Percentiles rank a stretch among this genome's conserved stretches.
phyloP scores from a whole-genome alignment of 192 early-diverging fungal genomes.

The Linnemannia exigua region DNA sequence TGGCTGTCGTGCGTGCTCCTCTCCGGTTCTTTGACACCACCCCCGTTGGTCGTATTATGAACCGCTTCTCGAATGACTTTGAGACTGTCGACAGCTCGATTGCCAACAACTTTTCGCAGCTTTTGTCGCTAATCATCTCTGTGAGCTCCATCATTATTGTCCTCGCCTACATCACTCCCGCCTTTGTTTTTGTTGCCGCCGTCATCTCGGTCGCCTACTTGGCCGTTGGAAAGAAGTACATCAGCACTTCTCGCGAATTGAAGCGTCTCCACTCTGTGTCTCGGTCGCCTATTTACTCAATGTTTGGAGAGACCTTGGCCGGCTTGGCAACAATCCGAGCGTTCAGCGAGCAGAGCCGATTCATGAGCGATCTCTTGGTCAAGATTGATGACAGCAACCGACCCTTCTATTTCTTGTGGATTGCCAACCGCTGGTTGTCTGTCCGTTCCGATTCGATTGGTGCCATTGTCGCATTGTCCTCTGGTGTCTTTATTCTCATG shows the following conservation, averaged over 20 bases:
- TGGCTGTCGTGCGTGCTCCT: slow-evolving; percentile 71
- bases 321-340: slow-evolving; percentile 85
- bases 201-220: slow-evolving; percentile 67
- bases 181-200: slow-evolving; percentile 70
- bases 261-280: slow-evolving; percentile 89
- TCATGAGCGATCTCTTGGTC: slow-evolving; percentile 70
- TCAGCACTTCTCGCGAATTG: slow-evolving; percentile 86
- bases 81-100: slow-evolving; percentile 80
- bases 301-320: slow-evolving; percentile 71
- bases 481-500: slow-evolving; percentile 74
- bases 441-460: slow-evolving; percentile 80
- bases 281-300: slow-evolving; percentile 82
- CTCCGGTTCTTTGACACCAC: slow-evolving; percentile 87
- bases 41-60: slow-evolving; percentile 86
- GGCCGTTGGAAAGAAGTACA: slow-evolving; percentile 75
- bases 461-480: slow-evolving; percentile 70
- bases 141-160: slow-evolving; percentile 66
- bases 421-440: slow-evolving; percentile 85
- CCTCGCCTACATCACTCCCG: slow-evolving; percentile 70
- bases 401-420: slow-evolving; percentile 87
- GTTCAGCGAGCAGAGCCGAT: slow-evolving; percentile 75
- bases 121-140: slow-evolving; percentile 60
- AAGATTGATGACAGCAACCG: slow-evolving; percentile 82
- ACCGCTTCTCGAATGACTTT: slow-evolving; percentile 88
- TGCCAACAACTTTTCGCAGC: slow-evolving; percentile 45